phyloP scores from a whole-genome alignment of 139 green algal genomes.

The Microglena sp. region DNA sequence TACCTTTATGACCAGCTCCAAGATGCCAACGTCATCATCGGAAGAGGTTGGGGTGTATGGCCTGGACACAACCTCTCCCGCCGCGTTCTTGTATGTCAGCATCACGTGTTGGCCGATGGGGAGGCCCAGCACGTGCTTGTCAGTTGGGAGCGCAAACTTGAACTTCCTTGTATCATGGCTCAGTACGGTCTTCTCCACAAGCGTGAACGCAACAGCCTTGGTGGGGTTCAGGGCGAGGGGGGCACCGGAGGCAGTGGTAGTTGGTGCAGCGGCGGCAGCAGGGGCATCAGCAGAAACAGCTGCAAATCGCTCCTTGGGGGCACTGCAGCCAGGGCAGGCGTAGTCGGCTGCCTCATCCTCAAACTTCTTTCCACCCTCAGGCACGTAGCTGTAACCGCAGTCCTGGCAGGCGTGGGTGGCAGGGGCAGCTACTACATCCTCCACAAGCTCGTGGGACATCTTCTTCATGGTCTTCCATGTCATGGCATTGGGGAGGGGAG shows the following conservation, averaged over 20 bases:
- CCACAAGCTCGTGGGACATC: conserved; percentile 6
- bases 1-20: conserved; percentile 95
- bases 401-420: conserved; percentile 9
- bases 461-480: conserved; percentile 6
- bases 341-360: conserved; percentile 5
- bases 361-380: not conserved
- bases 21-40: conserved; percentile 75
- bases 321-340: conserved; percentile 3
- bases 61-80: conserved; percentile 81
- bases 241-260: not conserved
- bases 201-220: conserved; percentile 49
- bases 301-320: conserved; percentile 1
- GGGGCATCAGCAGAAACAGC: not conserved
- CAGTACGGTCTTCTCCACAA: conserved; percentile 70
- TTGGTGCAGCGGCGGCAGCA: not conserved
- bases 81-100: conserved; percentile 75
- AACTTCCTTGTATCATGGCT: conserved; percentile 80
- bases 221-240: conserved; percentile 19
- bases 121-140: conserved; percentile 80
- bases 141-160: conserved; percentile 82
- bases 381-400: conserved; percentile 8
- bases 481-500: not conserved
- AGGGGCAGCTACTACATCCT: not conserved
- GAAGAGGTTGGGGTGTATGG: conserved; percentile 89
- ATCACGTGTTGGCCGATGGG: conserved; percentile 92